Evolutionary conservation across 176 grass and related monocot genomes (phyloP), one percentile per base, ranked within the genome.

Genomic region (Rhynchospora tenuis): DNA sequence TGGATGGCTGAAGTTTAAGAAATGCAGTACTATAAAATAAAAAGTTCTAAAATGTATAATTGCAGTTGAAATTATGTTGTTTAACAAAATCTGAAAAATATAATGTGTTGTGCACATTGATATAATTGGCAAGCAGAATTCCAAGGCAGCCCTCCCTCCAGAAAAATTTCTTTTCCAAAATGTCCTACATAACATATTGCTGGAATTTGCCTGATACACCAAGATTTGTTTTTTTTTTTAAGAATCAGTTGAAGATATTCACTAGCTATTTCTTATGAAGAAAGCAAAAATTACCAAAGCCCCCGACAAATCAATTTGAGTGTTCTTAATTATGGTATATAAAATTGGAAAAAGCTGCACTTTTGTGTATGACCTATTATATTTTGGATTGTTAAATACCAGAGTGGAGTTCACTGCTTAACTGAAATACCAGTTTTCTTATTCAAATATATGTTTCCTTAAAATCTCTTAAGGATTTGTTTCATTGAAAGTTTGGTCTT

Each of bases 61-160:
- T 19, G 22, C 10, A 20, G 20, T 20, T 71, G 19, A 46, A 46
- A 71, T 3, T 45, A 71, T 71, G 11, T 20, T 71, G 67, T 47
- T 71, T 43, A 42, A n/a, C 15, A 71, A 23, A 70, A 71, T 71
- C 67, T 46, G 67, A 71, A 45, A 69, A 71, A 28, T 47, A 71
- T 46, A 71, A 12, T 42, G 7, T 9, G 67, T 47, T 22, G 2
- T 47, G 19, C 46, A 20, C 67, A 46, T 46, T 46, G 31, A 17
- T 71, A 45, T 46, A 45, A 4, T 16, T 71, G 19, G 17, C 67
- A 47, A 46, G 42, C 38, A 71, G 5, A 46, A 71, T 45, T 11
- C 44, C 67, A 71, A 47, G 19, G 20, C 42, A 71, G 9, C 42
- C 42, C 17, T 46, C 17, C 7, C 7, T 46, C 33, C 38, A 64